Evolutionary conservation across 495 filamentous ascomycete genomes (phyloP).

Genomic region (Venustampulla echinocandica): DNA sequence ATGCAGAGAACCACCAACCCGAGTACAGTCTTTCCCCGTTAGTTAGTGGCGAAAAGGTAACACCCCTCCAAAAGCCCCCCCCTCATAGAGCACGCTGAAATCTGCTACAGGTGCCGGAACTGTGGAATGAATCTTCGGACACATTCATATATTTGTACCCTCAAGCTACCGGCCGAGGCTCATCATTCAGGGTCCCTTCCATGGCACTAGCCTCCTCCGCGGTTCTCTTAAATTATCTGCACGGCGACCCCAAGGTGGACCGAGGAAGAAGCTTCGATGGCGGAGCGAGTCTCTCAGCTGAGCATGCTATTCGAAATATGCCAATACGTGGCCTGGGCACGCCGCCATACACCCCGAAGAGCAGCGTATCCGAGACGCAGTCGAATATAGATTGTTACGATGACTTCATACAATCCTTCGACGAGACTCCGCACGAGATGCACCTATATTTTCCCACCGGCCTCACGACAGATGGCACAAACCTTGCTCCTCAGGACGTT

Average conservation of each 20-base stretch:
- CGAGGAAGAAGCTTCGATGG: constrained; percentile 14
- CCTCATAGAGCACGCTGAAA: constrained; percentile 1
- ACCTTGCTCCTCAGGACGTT: constrained; percentile 45
- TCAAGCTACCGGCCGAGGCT: constrained; percentile 49
- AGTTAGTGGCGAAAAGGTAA: constrained; percentile 51
- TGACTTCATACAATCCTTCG: constrained; percentile 23
- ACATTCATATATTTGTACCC: constrained; percentile 80
- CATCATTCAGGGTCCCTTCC: constrained; percentile 74
- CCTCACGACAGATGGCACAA: constrained; percentile 23
- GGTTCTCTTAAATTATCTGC: constrained; percentile 58
- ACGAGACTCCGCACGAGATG: constrained; percentile 40
- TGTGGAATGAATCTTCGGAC: constrained; percentile 82
- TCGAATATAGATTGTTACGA: constrained; percentile 19
- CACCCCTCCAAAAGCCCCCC: constrained; percentile 4
- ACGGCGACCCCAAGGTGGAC: constrained; percentile 45
- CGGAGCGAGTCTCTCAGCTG: constrained; percentile 17
- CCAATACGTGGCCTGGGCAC: constrained; percentile 30
- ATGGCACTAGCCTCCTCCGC: constrained; percentile 62
- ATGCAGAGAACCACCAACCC: constrained; percentile 45
- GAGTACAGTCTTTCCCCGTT: constrained; percentile 54
- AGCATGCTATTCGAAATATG: constrained; percentile 34
- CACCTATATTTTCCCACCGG: constrained; percentile 60
- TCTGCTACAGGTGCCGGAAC: constrained; percentile 56
- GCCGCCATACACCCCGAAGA: constrained; percentile 27
- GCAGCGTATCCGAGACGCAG: neutral